Base-by-base conservation (phyloP, 1,139 yeast species). In the Meyerozyma carpophila region DNA sequence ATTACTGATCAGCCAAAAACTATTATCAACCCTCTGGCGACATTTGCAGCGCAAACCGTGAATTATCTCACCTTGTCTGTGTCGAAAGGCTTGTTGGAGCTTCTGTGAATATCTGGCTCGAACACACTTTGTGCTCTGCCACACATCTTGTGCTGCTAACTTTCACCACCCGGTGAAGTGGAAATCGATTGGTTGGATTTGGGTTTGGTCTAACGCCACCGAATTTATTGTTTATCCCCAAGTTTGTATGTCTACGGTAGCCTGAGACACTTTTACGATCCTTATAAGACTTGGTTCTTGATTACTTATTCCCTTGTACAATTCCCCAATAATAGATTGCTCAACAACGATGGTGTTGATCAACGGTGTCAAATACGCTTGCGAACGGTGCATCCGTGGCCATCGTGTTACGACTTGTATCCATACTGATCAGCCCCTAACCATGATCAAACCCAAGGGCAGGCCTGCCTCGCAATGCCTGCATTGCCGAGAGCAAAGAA, bases 361-460 rank as follows among this genome's bases (percentile, higher is more conserved):
- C 44, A 88, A 90, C 59, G 97, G 97, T 34, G 84, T 87, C 52
- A 91, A 93, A 62, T 91, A 90, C 65, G 98, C 98, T 47, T 91
- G 98, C 62, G 96, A 87, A 63, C 73, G 97, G 52, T 93, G 98
- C 65, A 90, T 93, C 44, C 76, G 98, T 51, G 98, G 98, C 42
- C 98, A 93, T 59, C 73, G 98, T 45, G 98, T 91, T 36, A 86
- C 97, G 2, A 82, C 95, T 5, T 93, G 98, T 64, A 82, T 84
- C 43, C 98, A 93, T 61, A 82, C 93, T 1, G 96, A 93, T 54
- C 89, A 86, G 58, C 95, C 95, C 3, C 68, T 93, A 51, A 84
- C 88, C 59, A 84, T 85, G 88, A 91, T 93, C 62, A 91, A 91
- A 61, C 96, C 96, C 10, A 93, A 91, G 61, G 98, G 98, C 4